These are phyloP conservation scores for Diaporthe vexans DNA, from an alignment of 2,329 filamentous ascomycete genomes.

Conservation along the genomic window DNA sequence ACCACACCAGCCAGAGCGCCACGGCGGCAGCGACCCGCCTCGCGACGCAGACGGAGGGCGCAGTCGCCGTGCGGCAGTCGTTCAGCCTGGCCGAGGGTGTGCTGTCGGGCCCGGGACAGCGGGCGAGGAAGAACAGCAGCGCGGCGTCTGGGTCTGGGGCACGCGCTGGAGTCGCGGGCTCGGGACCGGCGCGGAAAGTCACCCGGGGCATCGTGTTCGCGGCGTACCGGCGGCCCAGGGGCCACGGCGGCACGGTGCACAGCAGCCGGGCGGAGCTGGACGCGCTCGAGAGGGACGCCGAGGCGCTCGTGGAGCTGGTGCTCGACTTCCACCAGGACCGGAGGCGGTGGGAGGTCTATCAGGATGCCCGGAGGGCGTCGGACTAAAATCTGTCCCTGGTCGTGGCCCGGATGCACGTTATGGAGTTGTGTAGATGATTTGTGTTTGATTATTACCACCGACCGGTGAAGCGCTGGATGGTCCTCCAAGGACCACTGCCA, in stretches of 20 bases:
- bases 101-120: conserved; percentile 20
- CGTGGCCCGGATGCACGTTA: background rate
- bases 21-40: conserved; percentile 43
- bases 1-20: conserved; percentile 22
- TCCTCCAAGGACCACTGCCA: background rate
- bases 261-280: conserved; percentile 59
- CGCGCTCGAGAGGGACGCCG: conserved; percentile 63
- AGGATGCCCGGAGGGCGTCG: conserved; percentile 31
- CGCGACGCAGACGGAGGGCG: background rate
- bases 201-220: conserved; percentile 70
- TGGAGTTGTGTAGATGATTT: background rate
- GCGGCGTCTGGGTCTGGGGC: no score
- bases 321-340: conserved; percentile 59
- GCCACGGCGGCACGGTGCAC: conserved; percentile 53
- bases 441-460: background rate
- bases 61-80: conserved; percentile 1
- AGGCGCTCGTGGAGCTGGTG: conserved; percentile 66
- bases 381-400: background rate
- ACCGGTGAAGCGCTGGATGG: no score
- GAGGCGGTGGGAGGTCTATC: conserved; percentile 36
- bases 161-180: no score
- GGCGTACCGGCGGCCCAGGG: conserved; percentile 64
- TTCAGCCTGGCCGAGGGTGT: background rate
- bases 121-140: background rate
- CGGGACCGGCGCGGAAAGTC: conserved; percentile 44